phyloP scores from a whole-genome alignment of 208 protist genomes.

The Tetramitus jugosus region DNA sequence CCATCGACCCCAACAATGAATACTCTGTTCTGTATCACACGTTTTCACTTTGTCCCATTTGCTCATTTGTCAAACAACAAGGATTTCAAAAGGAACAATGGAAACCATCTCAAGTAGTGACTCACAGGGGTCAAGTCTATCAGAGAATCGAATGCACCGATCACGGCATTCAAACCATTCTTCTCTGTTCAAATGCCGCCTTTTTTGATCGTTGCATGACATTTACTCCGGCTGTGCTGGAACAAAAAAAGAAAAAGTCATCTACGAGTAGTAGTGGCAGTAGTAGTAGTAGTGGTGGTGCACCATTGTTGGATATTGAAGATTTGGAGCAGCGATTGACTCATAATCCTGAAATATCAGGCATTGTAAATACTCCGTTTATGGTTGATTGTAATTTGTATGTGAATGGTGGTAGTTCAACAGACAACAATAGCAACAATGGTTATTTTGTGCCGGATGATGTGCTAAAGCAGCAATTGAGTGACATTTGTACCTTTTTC shows the following conservation, averaged over 20 bases:
- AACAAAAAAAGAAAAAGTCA: too few relatives aligned
- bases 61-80: not conserved
- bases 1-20: too few relatives aligned
- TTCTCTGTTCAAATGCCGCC: not conserved
- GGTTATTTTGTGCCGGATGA: slow-evolving; percentile 7
- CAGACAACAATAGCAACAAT: too few relatives aligned
- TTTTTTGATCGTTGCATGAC: not conserved
- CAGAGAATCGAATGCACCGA: not conserved
- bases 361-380: not conserved
- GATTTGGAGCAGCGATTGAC: slow-evolving; percentile 6
- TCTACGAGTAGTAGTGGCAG: too few relatives aligned
- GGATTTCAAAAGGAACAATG: not conserved
- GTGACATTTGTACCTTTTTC: too few relatives aligned
- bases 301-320: slow-evolving; percentile 1
- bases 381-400: not conserved
- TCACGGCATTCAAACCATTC: not conserved
- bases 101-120: not conserved
- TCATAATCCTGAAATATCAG: not conserved
- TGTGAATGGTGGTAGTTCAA: not conserved
- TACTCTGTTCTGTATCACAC: too few relatives aligned
- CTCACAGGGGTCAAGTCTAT: not conserved
- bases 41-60: slow-evolving; percentile 9
- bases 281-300: too few relatives aligned
- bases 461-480: not conserved
- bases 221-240: not conserved